Evolutionary conservation across 2,329 filamentous ascomycete species (phyloP), one percentile per base, ranked within the genome.

Genomic region (Davidsoniella eucalypti): DNA sequence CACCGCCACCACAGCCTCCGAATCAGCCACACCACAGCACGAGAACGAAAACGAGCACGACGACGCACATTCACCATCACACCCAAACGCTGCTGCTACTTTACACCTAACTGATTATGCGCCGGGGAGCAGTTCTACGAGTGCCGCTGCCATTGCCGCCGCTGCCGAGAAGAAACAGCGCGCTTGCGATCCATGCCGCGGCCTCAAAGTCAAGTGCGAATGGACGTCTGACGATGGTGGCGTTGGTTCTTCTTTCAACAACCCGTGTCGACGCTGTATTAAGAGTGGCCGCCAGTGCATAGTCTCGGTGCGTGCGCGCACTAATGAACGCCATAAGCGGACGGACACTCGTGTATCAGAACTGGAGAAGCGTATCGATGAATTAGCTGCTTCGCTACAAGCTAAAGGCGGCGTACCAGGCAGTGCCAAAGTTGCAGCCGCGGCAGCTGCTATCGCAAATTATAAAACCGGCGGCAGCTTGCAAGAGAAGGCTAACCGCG

Each of bases 361-460:
- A 68, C 71, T 95, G 47, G 87, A 94, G 69, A 87, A 82, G 70
- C 93, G 93, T 68, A 90, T 94, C 55, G 87, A 94, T 67, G 84
- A 83, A 7, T 63, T 94, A 61, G 94, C 85, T 6, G 84, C 86
- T 5, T 87, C 79, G 36, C 62, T 94, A 56, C 80, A 86, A 43
- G 78, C 83, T 9, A 50, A 47, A 33, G 43, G 41, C n/a, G 42
- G 39, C n/a, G 29, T 25, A 1, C 29, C 52, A 2, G 23, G 18
- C 7, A 41, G 45, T 29, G 10, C n/a, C 2, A 65, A 61, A 14
- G 58, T 63, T 49, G 60, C 60, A 7, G 57, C 56, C 10, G 44
- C 49, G 9, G 25, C 44, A 2, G 45, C 39, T 6, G 44, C 48
- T 1, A 48, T 49, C 40, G 29, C 38, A 5, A 49, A 44, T 14